Evolutionary conservation across 2,329 filamentous ascomycete genomes (phyloP), one percentile per base, ranked within the genome.

Genomic region (Boeremia lycopersici): DNA sequence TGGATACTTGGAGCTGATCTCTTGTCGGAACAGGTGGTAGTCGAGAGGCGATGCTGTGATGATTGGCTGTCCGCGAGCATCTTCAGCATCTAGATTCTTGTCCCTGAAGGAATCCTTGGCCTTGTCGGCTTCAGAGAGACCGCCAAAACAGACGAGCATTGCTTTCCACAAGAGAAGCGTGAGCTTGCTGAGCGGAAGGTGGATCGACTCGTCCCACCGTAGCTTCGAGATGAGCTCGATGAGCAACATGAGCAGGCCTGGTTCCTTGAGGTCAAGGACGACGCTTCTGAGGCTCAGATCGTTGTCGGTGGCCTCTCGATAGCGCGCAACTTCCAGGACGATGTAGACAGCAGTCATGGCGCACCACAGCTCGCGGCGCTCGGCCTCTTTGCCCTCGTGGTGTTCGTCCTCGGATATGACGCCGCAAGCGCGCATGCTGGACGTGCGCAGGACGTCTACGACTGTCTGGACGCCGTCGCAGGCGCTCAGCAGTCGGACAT

Each of bases 1-100:
- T 10, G 95, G 95, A 72, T 99, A 99, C 76, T 99, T 99, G 2
- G 93, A 97, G 13, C 89, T 96, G 54, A 99, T 93, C 73, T 99
- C 95, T 73, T 97, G 93, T 31, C 95, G 88, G 71, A 99, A 99
- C 19, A 93, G 84, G 71, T 99, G 93, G 70, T 99, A 99, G 69
- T 99, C 95, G 10, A 99, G 79, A 4, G 95, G 95, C 1, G 93
- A 97, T 4, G 95, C 93, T 1, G 90, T 96, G 57, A 99, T 93
- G 39, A 90, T 81, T n/a, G 88, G 88, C 62, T 89, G 88, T 45
- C 86, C 84, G 64, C 87, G 86, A 35, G 74, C 77, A 58, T 80
- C 77, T 56, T 82, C 83, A 33, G 84, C 82, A 23, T 82, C 79
- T 26, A 82, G 79, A 11, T 74, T 70, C 4, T 74, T 65, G 61